Conservation (phyloP, 2,329 filamentous ascomycete genomes). For the Penicillium sp. region DNA sequence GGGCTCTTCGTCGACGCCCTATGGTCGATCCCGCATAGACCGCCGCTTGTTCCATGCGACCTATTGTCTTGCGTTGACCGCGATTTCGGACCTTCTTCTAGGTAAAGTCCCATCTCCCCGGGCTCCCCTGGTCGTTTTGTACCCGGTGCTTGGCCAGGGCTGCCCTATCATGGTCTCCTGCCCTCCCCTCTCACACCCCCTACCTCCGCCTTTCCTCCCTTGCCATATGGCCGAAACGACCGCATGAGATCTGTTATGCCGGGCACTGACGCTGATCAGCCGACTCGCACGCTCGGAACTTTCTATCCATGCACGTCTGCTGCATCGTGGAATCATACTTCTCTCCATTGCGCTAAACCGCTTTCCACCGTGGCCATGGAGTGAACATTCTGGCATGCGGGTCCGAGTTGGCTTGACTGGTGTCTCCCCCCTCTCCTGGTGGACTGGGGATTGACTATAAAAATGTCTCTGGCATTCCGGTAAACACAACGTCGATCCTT, state of each 20-base stretch:
- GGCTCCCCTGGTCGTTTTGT: not conserved
- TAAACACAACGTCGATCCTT: slow-evolving; percentile 32
- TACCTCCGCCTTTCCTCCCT: slow-evolving; percentile 11
- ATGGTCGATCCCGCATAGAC: slow-evolving; percentile 25
- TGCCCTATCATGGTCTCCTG: slow-evolving; percentile 3
- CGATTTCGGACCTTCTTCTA: slow-evolving; percentile 3
- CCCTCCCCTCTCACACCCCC: slow-evolving; percentile 11
- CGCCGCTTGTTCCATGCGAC: slow-evolving; percentile 29
- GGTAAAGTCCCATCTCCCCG: slow-evolving; percentile 4
- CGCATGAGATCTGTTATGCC: slow-evolving; percentile 13
- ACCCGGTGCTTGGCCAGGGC: not conserved
- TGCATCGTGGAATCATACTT: slow-evolving; percentile 17
- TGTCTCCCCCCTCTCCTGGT: slow-evolving; percentile 15
- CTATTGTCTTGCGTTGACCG: slow-evolving; percentile 14
- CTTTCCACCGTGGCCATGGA: slow-evolving; percentile 17
- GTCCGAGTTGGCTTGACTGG: slow-evolving; percentile 12
- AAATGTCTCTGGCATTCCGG: slow-evolving; percentile 35
- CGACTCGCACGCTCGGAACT: slow-evolving; percentile 20
- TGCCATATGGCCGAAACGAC: slow-evolving; percentile 21
- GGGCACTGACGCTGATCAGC: slow-evolving; percentile 25
- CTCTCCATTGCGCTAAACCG: slow-evolving; percentile 15
- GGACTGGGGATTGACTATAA: slow-evolving; percentile 32
- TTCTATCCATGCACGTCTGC: slow-evolving; percentile 26
- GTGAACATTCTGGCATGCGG: slow-evolving; percentile 29
- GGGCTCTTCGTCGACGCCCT: slow-evolving; percentile 9